Evolutionary conservation across 2,329 filamentous ascomycete genomes (phyloP).

Genomic region (Phialemoniopsis sp.): DNA sequence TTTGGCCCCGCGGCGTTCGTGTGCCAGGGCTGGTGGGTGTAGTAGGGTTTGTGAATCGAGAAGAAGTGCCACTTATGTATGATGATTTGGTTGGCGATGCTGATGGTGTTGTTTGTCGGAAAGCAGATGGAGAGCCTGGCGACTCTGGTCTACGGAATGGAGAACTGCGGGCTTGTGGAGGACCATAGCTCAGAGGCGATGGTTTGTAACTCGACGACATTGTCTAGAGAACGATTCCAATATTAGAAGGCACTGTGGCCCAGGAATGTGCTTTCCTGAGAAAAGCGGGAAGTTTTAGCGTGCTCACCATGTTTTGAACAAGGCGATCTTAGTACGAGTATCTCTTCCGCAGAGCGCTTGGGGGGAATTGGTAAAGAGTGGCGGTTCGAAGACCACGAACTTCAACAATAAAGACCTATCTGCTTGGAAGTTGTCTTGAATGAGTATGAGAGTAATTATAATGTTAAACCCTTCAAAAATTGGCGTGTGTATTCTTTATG

Average conservation of each 20-base stretch:
- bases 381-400: no score
- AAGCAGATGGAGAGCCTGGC: conserved; percentile 59
- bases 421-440: no score
- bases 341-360: no score
- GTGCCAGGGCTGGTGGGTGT: conserved; percentile 37
- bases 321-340: no score
- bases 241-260: not conserved
- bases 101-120: conserved; percentile 62
- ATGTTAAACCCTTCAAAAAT: no score
- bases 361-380: no score
- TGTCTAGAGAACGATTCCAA: conserved; percentile 34
- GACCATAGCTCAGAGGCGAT: conserved; percentile 67
- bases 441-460: no score
- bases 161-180: conserved; percentile 52
- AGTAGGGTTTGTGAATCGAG: conserved; percentile 31
- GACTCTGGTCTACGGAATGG: conserved; percentile 61
- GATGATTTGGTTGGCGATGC: conserved; percentile 52
- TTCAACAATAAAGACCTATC: no score
- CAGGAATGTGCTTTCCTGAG: not conserved
- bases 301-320: conserved; percentile 1
- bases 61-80: conserved; percentile 40
- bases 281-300: no score
- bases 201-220: conserved; percentile 61
- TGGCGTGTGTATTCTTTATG: no score
- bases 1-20: conserved; percentile 29